Evolutionary conservation across 2,329 filamentous ascomycete genomes (phyloP), one percentile per base, ranked within the genome.

Genomic region (Paraphaeosphaeria minitans): DNA sequence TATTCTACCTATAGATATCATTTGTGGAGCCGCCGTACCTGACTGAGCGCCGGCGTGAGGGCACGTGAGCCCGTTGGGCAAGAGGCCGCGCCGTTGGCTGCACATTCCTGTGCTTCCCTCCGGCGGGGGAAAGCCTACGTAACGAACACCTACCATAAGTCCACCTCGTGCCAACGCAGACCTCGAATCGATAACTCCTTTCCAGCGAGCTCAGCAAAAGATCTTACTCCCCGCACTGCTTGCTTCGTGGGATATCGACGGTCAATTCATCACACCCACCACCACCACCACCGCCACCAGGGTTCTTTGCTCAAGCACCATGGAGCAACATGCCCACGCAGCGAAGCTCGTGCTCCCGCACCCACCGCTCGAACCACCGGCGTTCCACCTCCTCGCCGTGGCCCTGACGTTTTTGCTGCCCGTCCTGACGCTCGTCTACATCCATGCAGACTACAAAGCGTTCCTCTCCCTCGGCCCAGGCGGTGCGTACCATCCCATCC

Each of bases 401-500:
- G 33, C 65, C 4, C 49, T 75, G 42, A 61, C 68, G 13, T 64
- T 75, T 29, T 14, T 64, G 22, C 59, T 76, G 27, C 68, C 71
- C n/a, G 12, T 73, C 53, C 39, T 71, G 22, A 61, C 68, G 4
- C 62, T 72, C 57, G 59, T 72, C 65, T 69, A 80, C 59, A 76
- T 91, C 66, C 85, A 87, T 70, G 85, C 87, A 70, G 90, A 94
- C 80, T 95, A 92, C 77, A 79, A 82, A 54, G 89, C 88, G 73
- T 95, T 92, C 77, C 80, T 94, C 63, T 85, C 85, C 41, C 86
- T 96, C 21, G 92, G 92, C 0, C 91, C 91, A 0, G 92, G 92
- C 24, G 92, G 37, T 39, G 16, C 37, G 37, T n/a, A n/a, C 13
- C 33, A 16, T 39, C 13, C 16, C 16, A 14, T 16, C 35, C n/a